These are phyloP conservation scores for Saitozyma podzolica DNA, from an alignment of 768 basidiomycete species.

Conservation along the genomic window DNA sequence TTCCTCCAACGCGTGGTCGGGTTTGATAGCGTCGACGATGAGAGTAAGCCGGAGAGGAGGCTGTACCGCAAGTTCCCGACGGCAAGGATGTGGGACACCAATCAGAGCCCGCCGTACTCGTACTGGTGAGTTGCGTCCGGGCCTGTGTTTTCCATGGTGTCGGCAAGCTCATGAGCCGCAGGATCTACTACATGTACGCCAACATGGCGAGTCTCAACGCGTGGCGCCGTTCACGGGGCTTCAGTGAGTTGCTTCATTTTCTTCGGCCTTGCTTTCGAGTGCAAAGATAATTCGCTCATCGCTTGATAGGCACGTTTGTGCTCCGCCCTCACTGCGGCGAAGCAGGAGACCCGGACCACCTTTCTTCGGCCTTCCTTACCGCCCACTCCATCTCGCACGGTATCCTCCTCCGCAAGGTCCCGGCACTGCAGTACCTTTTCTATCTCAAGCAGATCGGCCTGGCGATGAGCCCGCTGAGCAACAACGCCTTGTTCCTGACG, in stretches of 20 bases:
- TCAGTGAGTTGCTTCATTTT: slow-evolving; percentile 64
- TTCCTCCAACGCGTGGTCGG: slow-evolving; percentile 94
- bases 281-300: not conserved
- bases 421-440: slow-evolving; percentile 86
- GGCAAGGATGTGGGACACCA: slow-evolving; percentile 82
- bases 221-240: slow-evolving; percentile 82
- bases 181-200: slow-evolving; percentile 97
- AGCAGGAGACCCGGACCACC: slow-evolving; percentile 96
- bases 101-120: slow-evolving; percentile 87
- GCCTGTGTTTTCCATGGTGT: not conserved
- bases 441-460: slow-evolving; percentile 98
- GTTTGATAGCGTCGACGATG: slow-evolving; percentile 98
- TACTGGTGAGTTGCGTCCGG: slow-evolving; percentile 69
- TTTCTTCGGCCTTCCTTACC: slow-evolving; percentile 92
- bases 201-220: slow-evolving; percentile 94
- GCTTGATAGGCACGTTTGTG: slow-evolving; percentile 79
- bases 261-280: too few relatives aligned
- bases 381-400: slow-evolving; percentile 98
- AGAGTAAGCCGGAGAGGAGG: slow-evolving; percentile 87
- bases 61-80: slow-evolving; percentile 93
- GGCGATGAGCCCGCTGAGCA: slow-evolving; percentile 97
- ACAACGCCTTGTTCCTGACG: slow-evolving; percentile 88
- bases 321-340: slow-evolving; percentile 96
- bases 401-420: slow-evolving; percentile 96
- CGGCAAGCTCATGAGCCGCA: slow-evolving; percentile 10